Percentiles rank a stretch among this genome's conserved stretches.
Conservation (phyloP, 1,284 basidiomycete genomes). For the Agaricales sp. region DNA sequence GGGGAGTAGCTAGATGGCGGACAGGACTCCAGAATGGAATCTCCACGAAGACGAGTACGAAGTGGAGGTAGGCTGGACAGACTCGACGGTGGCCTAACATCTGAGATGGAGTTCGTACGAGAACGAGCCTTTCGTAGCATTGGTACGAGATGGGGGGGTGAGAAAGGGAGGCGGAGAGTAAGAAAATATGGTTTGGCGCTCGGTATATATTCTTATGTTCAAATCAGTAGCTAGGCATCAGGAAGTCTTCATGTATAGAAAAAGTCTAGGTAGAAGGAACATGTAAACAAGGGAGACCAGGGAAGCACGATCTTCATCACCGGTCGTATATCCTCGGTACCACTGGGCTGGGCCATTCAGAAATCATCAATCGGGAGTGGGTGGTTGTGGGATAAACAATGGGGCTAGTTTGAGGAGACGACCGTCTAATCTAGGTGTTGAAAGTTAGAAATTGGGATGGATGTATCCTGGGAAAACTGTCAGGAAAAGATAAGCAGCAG, state of each 20-base stretch:
- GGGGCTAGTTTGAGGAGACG: too few species aligned
- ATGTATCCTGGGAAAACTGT: too few species aligned
- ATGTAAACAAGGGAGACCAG: neutral
- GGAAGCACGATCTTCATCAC: neutral
- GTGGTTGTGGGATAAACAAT: neutral
- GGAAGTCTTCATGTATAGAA: neutral
- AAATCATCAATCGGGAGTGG: slow-evolving; percentile 4
- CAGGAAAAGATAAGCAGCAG: too few species aligned
- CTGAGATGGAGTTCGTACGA: neutral
- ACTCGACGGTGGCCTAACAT: neutral
- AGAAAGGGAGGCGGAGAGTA: neutral
- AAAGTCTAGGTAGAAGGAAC: neutral
- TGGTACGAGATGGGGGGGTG: neutral
- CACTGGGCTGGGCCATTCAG: neutral
- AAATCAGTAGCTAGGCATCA: too few species aligned
- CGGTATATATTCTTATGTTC: slow-evolving; percentile 1
- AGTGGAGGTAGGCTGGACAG: neutral
- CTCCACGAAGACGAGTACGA: neutral
- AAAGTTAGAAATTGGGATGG: too few species aligned
- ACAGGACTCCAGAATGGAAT: neutral
- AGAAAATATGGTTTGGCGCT: neutral
- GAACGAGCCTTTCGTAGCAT: neutral
- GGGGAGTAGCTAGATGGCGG: neutral
- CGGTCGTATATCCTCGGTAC: neutral
- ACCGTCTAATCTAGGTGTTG: too few species aligned